phyloP scores from a whole-genome alignment of 306 rosid species.

The Coriaria nepalensis region DNA sequence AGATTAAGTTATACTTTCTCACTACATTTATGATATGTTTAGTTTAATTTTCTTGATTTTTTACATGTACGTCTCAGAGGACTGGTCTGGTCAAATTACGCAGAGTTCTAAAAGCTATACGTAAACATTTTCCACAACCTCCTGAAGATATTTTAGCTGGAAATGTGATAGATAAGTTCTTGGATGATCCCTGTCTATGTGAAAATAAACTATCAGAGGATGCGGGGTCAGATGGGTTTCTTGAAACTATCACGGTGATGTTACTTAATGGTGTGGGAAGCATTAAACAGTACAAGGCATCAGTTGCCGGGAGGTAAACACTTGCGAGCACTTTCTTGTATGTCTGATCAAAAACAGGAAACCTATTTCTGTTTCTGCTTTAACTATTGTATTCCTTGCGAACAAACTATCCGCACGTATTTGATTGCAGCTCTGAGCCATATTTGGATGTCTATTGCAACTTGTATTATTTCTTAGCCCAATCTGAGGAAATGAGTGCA shows the following conservation, averaged over 20 bases:
- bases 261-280: constrained; percentile 63
- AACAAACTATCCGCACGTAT: constrained; percentile 15
- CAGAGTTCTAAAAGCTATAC: constrained; percentile 86
- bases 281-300: constrained; percentile 48
- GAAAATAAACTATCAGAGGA: constrained; percentile 96
- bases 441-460: constrained; percentile 82
- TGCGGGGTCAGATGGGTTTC: constrained; percentile 86
- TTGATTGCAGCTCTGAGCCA: constrained; percentile 71
- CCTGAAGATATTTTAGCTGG: constrained; percentile 78
- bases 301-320: constrained; percentile 54
- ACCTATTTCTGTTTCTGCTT: not conserved
- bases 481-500: constrained; percentile 93
- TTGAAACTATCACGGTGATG: constrained; percentile 58
- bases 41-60: constrained; percentile 17
- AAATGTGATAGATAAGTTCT: constrained; percentile 75
- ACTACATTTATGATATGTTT: constrained; percentile 1
- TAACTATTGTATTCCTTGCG: not conserved
- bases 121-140: constrained; percentile 80
- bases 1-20: too few species aligned
- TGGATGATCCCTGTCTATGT: constrained; percentile 70
- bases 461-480: constrained; percentile 84
- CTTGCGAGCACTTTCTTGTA: constrained; percentile 2
- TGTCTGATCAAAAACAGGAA: not conserved
- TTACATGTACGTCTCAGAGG: constrained; percentile 34
- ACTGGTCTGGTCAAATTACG: constrained; percentile 92